Conservation (phyloP, 2,329 filamentous ascomycete genomes). For the Talaromyces sp. region DNA sequence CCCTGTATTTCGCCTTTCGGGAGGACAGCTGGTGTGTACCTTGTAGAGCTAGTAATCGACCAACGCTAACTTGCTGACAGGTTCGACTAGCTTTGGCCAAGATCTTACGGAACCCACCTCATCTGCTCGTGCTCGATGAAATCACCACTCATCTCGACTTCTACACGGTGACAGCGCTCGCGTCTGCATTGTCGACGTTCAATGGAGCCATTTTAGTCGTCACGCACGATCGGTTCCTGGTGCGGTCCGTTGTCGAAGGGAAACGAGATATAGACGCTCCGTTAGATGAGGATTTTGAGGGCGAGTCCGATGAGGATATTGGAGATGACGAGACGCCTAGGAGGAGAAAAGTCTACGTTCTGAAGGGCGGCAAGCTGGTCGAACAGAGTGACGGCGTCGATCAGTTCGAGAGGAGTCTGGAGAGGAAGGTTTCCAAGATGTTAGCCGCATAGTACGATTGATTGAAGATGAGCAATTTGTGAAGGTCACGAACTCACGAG, state of each 20-base stretch:
- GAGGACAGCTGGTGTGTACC: slow-evolving; percentile 66
- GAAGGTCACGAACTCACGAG: too few species aligned
- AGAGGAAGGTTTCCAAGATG: slow-evolving; percentile 55
- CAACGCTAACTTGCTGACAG: slow-evolving; percentile 24
- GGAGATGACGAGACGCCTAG: slow-evolving; percentile 36
- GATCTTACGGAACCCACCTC: slow-evolving; percentile 65
- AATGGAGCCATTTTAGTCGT: slow-evolving; percentile 72
- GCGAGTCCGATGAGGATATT: slow-evolving; percentile 44
- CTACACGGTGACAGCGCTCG: slow-evolving; percentile 70
- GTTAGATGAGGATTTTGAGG: slow-evolving; percentile 45
- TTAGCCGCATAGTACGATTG: slow-evolving; percentile 19
- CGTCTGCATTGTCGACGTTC: slow-evolving; percentile 63
- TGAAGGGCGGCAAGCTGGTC: slow-evolving; percentile 57
- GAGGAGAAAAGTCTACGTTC: slow-evolving; percentile 56
- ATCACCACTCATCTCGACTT: slow-evolving; percentile 83
- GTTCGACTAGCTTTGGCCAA: slow-evolving; percentile 63
- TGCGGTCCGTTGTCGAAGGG: slow-evolving; percentile 69
- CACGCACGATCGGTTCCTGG: slow-evolving; percentile 78
- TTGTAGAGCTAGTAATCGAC: slow-evolving; percentile 23
- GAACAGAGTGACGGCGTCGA: slow-evolving; percentile 58
- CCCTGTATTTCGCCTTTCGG: slow-evolving; percentile 68
- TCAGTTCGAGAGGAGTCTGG: slow-evolving; percentile 62
- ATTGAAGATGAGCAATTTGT: not conserved
- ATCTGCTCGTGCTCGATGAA: slow-evolving; percentile 73
- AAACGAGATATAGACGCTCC: slow-evolving; percentile 40